phyloP scores from a whole-genome alignment of 257 asterid species.

The Gardenia jasminoides region DNA sequence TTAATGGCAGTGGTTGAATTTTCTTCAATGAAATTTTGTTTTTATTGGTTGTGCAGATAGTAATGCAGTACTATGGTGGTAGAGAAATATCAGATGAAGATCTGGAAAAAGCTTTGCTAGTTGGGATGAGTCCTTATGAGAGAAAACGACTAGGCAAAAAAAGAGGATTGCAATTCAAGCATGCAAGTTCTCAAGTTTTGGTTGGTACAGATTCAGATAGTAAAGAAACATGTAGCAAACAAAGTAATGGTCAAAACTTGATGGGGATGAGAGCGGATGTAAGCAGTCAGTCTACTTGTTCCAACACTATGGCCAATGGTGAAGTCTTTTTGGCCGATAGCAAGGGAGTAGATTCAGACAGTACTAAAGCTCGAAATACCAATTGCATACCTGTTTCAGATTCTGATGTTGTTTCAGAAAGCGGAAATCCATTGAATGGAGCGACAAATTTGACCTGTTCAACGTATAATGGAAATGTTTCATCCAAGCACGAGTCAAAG shows the following conservation, averaged over 20 bases:
- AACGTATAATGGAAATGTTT: conserved; percentile 24
- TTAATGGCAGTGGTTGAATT: too few relatives aligned
- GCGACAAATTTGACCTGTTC: conserved; percentile 6
- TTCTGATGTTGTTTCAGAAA: conserved; percentile 27
- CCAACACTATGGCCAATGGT: conserved; percentile 1
- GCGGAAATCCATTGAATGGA: conserved; percentile 26
- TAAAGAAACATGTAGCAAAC: conserved; percentile 33
- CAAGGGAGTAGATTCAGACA: conserved; percentile 18
- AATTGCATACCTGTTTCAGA: conserved; percentile 12
- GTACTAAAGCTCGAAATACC: conserved; percentile 9
- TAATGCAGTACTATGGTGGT: conserved; percentile 81
- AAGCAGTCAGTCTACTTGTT: too few relatives aligned
- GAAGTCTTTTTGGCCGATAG: conserved; percentile 13
- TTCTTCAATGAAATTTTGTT: neutral
- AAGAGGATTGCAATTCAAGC: conserved; percentile 47
- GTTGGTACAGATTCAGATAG: conserved; percentile 18
- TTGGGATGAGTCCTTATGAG: conserved; percentile 91
- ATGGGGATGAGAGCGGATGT: conserved; percentile 1
- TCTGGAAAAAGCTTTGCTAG: conserved; percentile 73
- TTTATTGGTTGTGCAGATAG: conserved; percentile 45
- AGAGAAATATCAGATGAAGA: conserved; percentile 76
- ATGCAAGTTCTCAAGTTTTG: conserved; percentile 27
- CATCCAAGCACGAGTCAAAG: conserved; percentile 45
- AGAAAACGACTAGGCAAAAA: conserved; percentile 70
- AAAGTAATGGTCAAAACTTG: conserved; percentile 27